These are phyloP conservation scores for Biscogniauxia sp. DNA, from an alignment of 2,329 filamentous ascomycete genomes.

Conservation along the genomic window DNA sequence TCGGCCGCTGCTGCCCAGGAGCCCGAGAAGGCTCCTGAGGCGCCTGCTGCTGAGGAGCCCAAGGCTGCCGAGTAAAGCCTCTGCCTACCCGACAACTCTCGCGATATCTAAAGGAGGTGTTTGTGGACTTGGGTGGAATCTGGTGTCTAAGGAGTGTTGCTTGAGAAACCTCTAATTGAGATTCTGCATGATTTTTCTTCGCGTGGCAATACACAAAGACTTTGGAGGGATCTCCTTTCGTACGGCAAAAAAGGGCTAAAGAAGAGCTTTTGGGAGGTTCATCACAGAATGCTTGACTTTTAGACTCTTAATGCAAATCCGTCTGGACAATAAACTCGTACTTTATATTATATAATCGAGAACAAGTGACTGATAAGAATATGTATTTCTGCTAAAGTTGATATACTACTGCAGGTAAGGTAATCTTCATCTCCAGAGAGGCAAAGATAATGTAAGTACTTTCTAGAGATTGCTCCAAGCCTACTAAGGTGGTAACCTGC, in stretches of 20 bases:
- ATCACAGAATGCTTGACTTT: conserved; percentile 46
- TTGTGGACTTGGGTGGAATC: conserved; percentile 47
- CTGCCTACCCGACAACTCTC: conserved; percentile 37
- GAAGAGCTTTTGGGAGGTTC: conserved; percentile 49
- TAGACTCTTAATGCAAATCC: conserved; percentile 55
- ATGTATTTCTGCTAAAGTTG: conserved; percentile 2
- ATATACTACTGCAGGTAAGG: neutral
- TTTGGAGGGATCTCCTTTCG: conserved; percentile 34
- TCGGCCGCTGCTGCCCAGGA: conserved; percentile 54
- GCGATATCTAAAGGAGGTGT: conserved; percentile 42
- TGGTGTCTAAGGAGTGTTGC: conserved; percentile 64
- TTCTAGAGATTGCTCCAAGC: neutral
- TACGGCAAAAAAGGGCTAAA: conserved; percentile 34
- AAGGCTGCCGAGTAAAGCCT: conserved; percentile 63
- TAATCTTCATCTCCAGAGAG: neutral
- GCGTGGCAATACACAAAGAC: conserved; percentile 44
- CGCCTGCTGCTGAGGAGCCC: conserved; percentile 60
- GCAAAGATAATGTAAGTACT: neutral
- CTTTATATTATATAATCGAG: conserved; percentile 15
- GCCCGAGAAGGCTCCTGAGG: conserved; percentile 55
- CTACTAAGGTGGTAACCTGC: neutral
- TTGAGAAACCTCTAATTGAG: conserved; percentile 47
- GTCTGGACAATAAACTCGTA: conserved; percentile 57
- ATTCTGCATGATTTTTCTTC: conserved; percentile 50
- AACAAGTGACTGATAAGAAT: conserved; percentile 1